Conservation (phyloP, 129 eudicot genomes). For the Tanacetum coccineum region DNA sequence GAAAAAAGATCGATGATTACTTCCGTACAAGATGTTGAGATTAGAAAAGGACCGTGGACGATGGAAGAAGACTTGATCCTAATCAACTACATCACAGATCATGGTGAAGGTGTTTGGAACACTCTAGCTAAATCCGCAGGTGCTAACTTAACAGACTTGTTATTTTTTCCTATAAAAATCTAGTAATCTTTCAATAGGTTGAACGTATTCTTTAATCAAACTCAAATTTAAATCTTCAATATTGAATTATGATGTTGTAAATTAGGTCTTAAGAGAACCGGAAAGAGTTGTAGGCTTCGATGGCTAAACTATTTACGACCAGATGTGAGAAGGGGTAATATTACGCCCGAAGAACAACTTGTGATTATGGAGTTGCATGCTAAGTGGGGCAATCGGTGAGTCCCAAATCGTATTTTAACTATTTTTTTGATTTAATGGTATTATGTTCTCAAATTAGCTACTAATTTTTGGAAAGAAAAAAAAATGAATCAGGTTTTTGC, state of each 20-base stretch:
- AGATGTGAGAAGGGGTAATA: slow-evolving; percentile 91
- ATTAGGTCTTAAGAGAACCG: slow-evolving; percentile 87
- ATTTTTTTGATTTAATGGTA: background rate
- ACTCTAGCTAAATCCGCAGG: slow-evolving; percentile 86
- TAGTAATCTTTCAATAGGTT: no score
- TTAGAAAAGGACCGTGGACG: slow-evolving; percentile 98
- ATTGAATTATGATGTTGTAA: background rate
- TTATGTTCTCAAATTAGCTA: background rate
- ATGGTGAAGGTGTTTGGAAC: slow-evolving; percentile 99
- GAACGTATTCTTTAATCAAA: background rate
- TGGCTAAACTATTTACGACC: slow-evolving; percentile 95
- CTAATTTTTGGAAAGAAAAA: no score
- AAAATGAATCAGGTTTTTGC: no score
- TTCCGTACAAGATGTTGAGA: slow-evolving; percentile 47
- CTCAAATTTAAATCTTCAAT: background rate
- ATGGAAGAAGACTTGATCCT: slow-evolving; percentile 96
- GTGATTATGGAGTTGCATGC: slow-evolving; percentile 93
- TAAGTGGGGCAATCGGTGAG: slow-evolving; percentile 92
- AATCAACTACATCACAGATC: slow-evolving; percentile 87
- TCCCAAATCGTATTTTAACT: background rate
- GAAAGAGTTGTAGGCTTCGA: slow-evolving; percentile 89
- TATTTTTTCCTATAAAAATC: no score
- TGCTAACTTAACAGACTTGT: slow-evolving; percentile 8
- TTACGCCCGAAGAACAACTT: slow-evolving; percentile 83
- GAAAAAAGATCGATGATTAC: slow-evolving; percentile 46